phyloP scores from a whole-genome alignment of 2,329 filamentous ascomycete species.

The Xylogone sp. region DNA sequence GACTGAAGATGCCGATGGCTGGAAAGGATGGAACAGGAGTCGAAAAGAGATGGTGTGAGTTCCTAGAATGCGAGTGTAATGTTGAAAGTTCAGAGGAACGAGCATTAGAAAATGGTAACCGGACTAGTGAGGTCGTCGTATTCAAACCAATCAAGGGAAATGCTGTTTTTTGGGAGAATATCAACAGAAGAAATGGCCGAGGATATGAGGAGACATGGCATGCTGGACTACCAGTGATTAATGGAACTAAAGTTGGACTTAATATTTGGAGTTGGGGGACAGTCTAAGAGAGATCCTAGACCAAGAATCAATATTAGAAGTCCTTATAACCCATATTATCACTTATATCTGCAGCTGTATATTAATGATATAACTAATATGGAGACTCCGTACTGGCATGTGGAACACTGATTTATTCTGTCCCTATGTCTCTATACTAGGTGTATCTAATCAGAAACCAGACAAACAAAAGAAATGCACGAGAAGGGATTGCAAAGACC shows the following conservation, averaged over 20 bases:
- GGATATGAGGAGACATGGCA: slow-evolving; percentile 58
- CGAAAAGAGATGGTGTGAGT: slow-evolving; percentile 48
- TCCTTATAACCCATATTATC: no score
- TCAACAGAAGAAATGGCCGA: slow-evolving; percentile 44
- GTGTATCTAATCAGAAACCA: no score
- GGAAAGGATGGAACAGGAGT: slow-evolving; percentile 19
- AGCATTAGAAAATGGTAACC: slow-evolving; percentile 4
- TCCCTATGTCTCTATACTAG: no score
- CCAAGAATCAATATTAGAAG: background rate
- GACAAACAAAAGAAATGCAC: no score
- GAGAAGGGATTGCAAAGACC: no score
- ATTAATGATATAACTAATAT: no score
- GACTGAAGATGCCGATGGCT: slow-evolving; percentile 37
- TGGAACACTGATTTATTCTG: no score
- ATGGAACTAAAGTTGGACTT: slow-evolving; percentile 54
- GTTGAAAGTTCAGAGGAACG: slow-evolving; percentile 17
- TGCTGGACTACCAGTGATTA: slow-evolving; percentile 53
- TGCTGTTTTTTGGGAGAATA: slow-evolving; percentile 61
- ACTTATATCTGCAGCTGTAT: no score
- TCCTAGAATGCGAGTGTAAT: slow-evolving; percentile 46
- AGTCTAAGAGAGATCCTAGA: slow-evolving; percentile 1
- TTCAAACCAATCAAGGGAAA: slow-evolving; percentile 55
- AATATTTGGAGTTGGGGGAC: slow-evolving; percentile 60
- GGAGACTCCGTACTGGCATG: no score
- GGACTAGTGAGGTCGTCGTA: slow-evolving; percentile 41